Conservation (phyloP, 768 basidiomycete genomes). For the Boletus vinaceobasis region DNA sequence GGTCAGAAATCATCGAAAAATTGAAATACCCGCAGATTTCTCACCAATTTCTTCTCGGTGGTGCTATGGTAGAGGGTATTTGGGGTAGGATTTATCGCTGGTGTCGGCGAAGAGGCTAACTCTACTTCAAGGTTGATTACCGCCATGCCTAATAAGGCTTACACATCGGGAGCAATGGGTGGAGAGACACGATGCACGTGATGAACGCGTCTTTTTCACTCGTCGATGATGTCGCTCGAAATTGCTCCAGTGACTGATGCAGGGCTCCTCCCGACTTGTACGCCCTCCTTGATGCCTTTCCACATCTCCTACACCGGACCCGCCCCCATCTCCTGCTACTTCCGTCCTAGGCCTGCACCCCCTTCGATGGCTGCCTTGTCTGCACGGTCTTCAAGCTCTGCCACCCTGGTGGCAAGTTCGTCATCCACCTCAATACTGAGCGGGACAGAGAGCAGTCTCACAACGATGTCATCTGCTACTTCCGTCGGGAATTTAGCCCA, state of each 20-base stretch:
- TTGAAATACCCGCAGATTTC: too few relatives aligned
- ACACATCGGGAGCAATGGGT: too few relatives aligned
- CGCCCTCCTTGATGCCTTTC: constrained; percentile 81
- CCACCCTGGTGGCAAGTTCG: constrained; percentile 11
- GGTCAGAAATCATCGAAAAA: too few relatives aligned
- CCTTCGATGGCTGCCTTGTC: constrained; percentile 10
- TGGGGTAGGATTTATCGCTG: too few relatives aligned
- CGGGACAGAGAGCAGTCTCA: constrained; percentile 4
- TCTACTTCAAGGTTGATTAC: too few relatives aligned
- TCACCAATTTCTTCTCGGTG: too few relatives aligned
- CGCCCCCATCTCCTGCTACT: constrained; percentile 72
- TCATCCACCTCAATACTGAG: constrained; percentile 4
- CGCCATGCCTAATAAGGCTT: too few relatives aligned
- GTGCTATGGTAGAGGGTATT: too few relatives aligned
- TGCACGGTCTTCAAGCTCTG: constrained; percentile 9
- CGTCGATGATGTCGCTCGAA: constrained; percentile 15
- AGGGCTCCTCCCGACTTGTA: constrained; percentile 35
- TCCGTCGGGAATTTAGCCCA: background rate
- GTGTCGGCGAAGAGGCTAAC: too few relatives aligned
- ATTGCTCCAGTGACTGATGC: constrained; percentile 12
- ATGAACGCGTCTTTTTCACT: background rate
- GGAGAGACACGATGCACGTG: constrained; percentile 4
- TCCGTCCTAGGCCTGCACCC: constrained; percentile 48
- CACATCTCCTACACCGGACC: constrained; percentile 67
- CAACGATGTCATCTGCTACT: constrained; percentile 5